Conservation (phyloP, 1,139 yeast species). For the Taphrina deformans region DNA sequence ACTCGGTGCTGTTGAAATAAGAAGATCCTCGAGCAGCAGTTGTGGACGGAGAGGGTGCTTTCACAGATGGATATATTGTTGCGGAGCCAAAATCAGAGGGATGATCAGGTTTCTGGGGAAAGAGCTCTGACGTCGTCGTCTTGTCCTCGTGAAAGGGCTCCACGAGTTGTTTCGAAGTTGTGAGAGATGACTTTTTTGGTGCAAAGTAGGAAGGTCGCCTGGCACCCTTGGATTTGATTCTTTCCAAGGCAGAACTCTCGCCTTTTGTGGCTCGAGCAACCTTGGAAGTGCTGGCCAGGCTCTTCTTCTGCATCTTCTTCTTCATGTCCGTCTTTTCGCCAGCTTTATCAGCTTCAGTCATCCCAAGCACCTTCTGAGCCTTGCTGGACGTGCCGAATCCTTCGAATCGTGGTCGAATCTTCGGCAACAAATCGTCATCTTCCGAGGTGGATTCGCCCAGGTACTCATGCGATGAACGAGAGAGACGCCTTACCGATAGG, state of each 20-base stretch:
- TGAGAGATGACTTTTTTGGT: not conserved
- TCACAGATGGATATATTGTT: not conserved
- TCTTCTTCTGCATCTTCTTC: not conserved
- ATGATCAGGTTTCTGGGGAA: not conserved
- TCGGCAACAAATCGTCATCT: conserved; percentile 12
- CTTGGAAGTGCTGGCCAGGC: not conserved
- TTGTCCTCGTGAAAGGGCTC: conserved; percentile 1
- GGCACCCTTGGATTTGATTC: not conserved
- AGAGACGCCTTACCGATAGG: not conserved
- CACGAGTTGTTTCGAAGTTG: not conserved
- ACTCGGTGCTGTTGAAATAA: not conserved
- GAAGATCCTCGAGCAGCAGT: not conserved
- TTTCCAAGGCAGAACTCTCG: not conserved
- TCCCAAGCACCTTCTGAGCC: conserved; percentile 26
- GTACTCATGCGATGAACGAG: not conserved
- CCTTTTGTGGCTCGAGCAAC: not conserved
- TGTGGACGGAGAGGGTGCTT: not conserved
- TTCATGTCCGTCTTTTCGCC: not conserved
- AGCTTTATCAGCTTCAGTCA: not conserved
- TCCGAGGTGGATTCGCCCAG: not conserved
- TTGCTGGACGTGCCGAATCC: conserved; percentile 8
- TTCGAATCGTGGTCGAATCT: not conserved
- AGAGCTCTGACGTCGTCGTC: not conserved
- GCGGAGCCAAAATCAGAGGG: not conserved
- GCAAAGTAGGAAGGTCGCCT: not conserved